Evolutionary conservation across 768 basidiomycete genomes (phyloP).

Genomic region (Russula abietina): DNA sequence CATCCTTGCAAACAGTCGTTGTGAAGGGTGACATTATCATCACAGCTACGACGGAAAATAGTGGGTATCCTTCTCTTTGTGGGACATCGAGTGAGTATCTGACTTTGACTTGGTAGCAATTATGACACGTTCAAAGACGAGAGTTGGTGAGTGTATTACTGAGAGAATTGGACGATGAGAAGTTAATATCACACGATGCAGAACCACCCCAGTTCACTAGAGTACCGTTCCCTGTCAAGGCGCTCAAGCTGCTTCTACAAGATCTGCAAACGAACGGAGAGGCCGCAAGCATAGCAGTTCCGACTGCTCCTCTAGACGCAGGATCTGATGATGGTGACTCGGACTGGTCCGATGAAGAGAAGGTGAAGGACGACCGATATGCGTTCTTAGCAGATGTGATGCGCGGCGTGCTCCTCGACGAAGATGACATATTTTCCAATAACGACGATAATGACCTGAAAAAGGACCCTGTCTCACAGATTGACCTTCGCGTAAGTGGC

Average conservation of each 20-base stretch:
- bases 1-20: conserved; percentile 55
- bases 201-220: conserved; percentile 82
- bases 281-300: conserved; percentile 55
- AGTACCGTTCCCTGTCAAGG: conserved; percentile 87
- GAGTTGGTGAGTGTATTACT: conserved; percentile 53
- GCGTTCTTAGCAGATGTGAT: conserved; percentile 81
- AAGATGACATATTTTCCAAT: conserved; percentile 58
- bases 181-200: conserved; percentile 33
- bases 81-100: neutral
- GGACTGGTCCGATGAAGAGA: conserved; percentile 92
- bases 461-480: conserved; percentile 77
- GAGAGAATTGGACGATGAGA: neutral
- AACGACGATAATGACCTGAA: conserved; percentile 83
- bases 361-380: conserved; percentile 68
- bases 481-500: conserved; percentile 64
- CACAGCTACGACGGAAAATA: conserved; percentile 69
- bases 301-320: conserved; percentile 47
- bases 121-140: conserved; percentile 92
- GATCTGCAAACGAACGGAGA: conserved; percentile 81
- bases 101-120: conserved; percentile 53
- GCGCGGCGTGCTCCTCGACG: conserved; percentile 68
- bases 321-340: conserved; percentile 83
- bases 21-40: conserved; percentile 94
- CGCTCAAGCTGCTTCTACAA: conserved; percentile 79
- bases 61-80: conserved; percentile 43